Evolutionary conservation across 257 asterid species (phyloP), one percentile per base, ranked within the genome.

Genomic region (Primulina eburnea): DNA sequence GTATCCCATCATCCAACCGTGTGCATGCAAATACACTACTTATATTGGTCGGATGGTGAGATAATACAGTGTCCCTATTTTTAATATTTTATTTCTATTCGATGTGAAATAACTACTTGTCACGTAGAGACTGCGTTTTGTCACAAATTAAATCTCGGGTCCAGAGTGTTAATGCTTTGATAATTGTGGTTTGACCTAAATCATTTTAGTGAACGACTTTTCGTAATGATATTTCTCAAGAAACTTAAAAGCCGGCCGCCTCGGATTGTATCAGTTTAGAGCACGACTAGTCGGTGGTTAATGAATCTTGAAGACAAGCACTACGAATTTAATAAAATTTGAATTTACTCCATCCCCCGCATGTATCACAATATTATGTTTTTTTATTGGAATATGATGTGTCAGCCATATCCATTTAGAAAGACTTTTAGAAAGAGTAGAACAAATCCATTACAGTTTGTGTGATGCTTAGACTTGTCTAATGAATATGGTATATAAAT

Each of bases 21-120:
- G 81, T 82, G 85, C 85, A 64, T 58, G 61, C 34, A 53, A 67
- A 17, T 71, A 63, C 57, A 68, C 83, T 73, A 68, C 85, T 78
- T 61, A 47, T 20, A 26, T 60, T 73, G 75, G 83, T 80, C 78
- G 84, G 82, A 71, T 40, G 79, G 82, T 79, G 69, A 38, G 70
- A 70, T 50, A 64, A 30, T 71, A 43, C 35, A 34, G 72, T 82
- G 70, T 67, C 84, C 77, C 56, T 61, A 43, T 58, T 5, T 26
- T 8, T 4, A 10, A 21, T 66, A 18, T 11, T 57, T 21, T 24
- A 33, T 21, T 9, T n/a, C 4, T 7, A 21, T 66, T 18, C 33
- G 26, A 62, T 62, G 21, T 62, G 67, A 62, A 62, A 20, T 62
- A 33, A n/a, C 67, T 62, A n/a, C 67, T 62, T 16, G 67, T 62